Base-by-base conservation (phyloP, 2,329 filamentous ascomycete genomes). In the Curvularia sp. region DNA sequence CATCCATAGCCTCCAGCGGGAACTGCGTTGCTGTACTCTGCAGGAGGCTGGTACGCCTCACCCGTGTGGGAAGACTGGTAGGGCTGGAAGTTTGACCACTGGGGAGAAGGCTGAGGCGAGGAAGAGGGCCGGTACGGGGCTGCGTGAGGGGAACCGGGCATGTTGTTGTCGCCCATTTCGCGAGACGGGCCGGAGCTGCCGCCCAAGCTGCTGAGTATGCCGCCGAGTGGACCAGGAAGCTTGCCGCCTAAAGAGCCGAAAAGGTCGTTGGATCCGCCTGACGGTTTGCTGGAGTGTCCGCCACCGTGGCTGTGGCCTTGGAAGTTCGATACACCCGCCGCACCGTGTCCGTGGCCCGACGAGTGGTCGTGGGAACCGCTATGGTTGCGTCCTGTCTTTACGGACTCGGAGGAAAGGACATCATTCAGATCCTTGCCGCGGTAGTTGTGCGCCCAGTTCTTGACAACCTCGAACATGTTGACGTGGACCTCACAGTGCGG, bases 391-490 rank as follows among this genome's bases (percentile, higher is more conserved):
- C 94, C 93, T 8, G 84, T 83, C 71, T 87, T 89, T 58, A 99
- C 95, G 6, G 91, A 92, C 53, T 96, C 88, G 0, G 93, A 92
- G 47, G 87, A 89, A 9, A 99, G 84, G n/a, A 95, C 72, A 52
- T 86, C 80, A 72, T 96, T 89, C 18, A 98, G 81, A 50, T 87
- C 84, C 51, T 86, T 80, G 4, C 85, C 84, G 42, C 87, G 87
- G 61, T 89, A 87, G 65, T 88, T 85, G 49, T 91, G 84, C 0
- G 86, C 89, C 94, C 94, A 99, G 58, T 85, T 83, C 69, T 90
- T 86, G 2, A 99, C 92, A 0, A 90, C 92, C 53, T 87, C 84
- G 79, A 91, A 98, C 95, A 99, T 99, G 51, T 88, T 88, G 43
- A 86, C 85, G 65, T 98, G 95, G 27, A 95, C 88, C 74, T 96